Conservation (phyloP, 2,329 filamentous ascomycete genomes). For the Diaporthe humulicola region DNA sequence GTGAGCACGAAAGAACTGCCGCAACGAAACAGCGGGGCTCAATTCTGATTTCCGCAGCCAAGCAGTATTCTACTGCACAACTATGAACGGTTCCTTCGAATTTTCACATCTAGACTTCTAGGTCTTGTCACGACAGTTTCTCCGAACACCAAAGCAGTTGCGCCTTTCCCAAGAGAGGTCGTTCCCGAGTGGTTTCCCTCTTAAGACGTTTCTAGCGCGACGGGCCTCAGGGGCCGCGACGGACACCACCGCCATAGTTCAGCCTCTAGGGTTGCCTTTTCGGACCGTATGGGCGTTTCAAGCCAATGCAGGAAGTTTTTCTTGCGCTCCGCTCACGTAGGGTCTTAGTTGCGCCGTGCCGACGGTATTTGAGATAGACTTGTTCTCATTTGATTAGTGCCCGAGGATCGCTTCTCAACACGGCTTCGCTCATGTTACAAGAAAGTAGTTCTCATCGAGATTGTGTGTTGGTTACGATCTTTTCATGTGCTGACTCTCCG, state of each 20-base stretch:
- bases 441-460: not conserved
- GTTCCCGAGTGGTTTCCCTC: not conserved
- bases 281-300: conserved; percentile 9
- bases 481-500: not conserved
- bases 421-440: not conserved
- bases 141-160: not conserved
- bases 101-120: not conserved
- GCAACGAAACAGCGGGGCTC: not conserved
- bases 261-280: not conserved
- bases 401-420: not conserved
- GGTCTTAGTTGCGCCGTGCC: not conserved
- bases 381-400: not conserved
- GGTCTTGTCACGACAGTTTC: not conserved
- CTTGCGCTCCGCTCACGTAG: not conserved
- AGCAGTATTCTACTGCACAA: not conserved
- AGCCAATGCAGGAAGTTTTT: not conserved
- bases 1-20: conserved; percentile 2
- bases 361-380: not conserved
- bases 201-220: not conserved
- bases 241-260: conserved; percentile 2
- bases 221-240: conserved; percentile 4
- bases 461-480: not conserved
- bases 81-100: not conserved
- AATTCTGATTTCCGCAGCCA: not conserved
- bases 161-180: not conserved